Conservation (phyloP, 441 rosid genomes). For the Bruguiera hainesii region DNA sequence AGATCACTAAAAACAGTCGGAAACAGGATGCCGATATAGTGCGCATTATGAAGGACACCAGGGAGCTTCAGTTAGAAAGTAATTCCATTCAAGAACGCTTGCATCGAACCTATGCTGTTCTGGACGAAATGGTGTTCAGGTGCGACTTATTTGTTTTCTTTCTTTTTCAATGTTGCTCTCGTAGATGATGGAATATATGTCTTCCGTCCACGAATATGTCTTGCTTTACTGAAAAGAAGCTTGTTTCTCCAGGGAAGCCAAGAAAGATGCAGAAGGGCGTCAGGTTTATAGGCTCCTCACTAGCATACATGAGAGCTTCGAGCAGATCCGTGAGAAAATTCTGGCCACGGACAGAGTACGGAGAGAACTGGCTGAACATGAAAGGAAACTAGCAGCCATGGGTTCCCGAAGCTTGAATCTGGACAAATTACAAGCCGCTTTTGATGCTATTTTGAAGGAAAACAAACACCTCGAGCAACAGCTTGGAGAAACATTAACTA, state of each 20-base stretch:
- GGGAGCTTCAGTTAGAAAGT: conserved; percentile 82
- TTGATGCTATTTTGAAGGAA: conserved; percentile 52
- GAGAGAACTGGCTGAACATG: conserved; percentile 64
- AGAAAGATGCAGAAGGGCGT: conserved; percentile 56
- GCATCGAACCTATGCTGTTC: conserved; percentile 68
- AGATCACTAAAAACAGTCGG: conserved; percentile 78
- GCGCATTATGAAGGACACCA: conserved; percentile 69
- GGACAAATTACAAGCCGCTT: conserved; percentile 57
- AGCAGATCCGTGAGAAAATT: conserved; percentile 63
- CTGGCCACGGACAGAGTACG: conserved; percentile 55
- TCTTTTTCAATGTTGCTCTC: not conserved
- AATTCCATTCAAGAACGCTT: conserved; percentile 83
- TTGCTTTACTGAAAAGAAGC: conserved; percentile 14
- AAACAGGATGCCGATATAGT: conserved; percentile 77
- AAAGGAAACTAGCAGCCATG: conserved; percentile 67
- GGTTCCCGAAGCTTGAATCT: conserved; percentile 45
- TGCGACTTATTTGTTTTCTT: conserved; percentile 17
- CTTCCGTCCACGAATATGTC: not conserved
- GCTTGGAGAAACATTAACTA: conserved; percentile 9
- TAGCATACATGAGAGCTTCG: conserved; percentile 70
- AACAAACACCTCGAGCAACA: conserved; percentile 45
- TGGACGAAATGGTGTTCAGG: conserved; percentile 81
- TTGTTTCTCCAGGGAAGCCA: conserved; percentile 58
- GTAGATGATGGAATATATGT: not conserved
- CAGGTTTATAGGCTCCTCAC: conserved; percentile 72